These are phyloP conservation scores for Symbiodinium natans DNA, from an alignment of 73 alveolate species.

Conservation along the genomic window DNA sequence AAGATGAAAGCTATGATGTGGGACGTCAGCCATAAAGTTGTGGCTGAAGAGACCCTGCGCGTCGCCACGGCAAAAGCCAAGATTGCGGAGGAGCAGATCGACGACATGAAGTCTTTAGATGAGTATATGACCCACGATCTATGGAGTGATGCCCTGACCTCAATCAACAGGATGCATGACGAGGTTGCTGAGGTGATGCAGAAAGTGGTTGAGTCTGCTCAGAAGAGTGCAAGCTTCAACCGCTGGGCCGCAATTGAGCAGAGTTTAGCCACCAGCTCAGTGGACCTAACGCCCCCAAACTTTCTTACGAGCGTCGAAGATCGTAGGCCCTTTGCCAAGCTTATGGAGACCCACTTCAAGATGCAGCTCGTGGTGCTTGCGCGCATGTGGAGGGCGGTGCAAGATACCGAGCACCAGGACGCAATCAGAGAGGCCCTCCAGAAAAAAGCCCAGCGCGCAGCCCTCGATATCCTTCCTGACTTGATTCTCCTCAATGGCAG, in stretches of 20 bases:
- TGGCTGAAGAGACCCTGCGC: too few relatives aligned
- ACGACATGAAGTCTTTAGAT: background rate
- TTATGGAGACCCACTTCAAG: constrained; percentile 4
- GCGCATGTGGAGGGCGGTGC: background rate
- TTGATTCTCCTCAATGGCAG: background rate
- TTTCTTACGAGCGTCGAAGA: background rate
- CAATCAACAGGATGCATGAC: background rate
- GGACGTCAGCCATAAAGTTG: too few relatives aligned
- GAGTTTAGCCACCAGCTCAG: background rate
- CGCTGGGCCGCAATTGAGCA: constrained; percentile 43
- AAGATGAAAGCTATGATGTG: too few relatives aligned
- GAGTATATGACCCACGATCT: background rate
- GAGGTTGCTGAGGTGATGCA: background rate
- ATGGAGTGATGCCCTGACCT: background rate
- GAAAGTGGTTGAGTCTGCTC: background rate
- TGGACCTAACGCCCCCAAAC: background rate
- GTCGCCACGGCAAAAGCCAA: background rate
- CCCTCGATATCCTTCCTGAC: background rate
- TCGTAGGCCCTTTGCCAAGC: background rate
- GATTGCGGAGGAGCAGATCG: constrained; percentile 15
- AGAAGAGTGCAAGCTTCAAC: constrained; percentile 2
- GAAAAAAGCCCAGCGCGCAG: background rate
- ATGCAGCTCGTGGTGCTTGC: background rate
- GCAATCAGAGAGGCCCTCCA: background rate
- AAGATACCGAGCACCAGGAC: background rate